Conservation (phyloP, 192 early-diverging fungal genomes). For the Umbelopsis sp. region DNA sequence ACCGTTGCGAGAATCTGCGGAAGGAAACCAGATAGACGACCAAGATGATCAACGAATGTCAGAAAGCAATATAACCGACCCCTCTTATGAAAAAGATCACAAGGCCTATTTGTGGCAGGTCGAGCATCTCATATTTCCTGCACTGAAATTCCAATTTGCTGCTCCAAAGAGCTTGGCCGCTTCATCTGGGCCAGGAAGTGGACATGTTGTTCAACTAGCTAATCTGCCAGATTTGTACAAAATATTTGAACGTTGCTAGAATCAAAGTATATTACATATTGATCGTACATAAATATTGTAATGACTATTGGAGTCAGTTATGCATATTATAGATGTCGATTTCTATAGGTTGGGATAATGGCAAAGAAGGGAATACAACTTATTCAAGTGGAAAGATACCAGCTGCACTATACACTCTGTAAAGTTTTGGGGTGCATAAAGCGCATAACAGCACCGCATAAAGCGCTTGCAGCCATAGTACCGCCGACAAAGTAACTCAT, state of each 20-base stretch:
- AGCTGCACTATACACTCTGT: neutral
- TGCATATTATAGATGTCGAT: neutral
- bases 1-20: conserved; percentile 22
- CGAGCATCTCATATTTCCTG: conserved; percentile 82
- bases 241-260: conserved; percentile 95
- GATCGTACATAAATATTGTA: neutral
- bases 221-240: conserved; percentile 90
- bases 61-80: neutral
- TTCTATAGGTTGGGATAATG: neutral
- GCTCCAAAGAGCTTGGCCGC: conserved; percentile 54
- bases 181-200: conserved; percentile 33
- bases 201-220: conserved; percentile 70
- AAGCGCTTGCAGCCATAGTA: conserved; percentile 3
- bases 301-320: neutral
- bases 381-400: neutral
- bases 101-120: conserved; percentile 61
- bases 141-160: conserved; percentile 73
- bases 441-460: conserved; percentile 3
- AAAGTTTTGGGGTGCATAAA: neutral
- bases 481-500: conserved; percentile 23
- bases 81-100: conserved; percentile 24
- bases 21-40: neutral
- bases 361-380: neutral
- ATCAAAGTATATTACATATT: neutral
- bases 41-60: neutral